phyloP scores from a whole-genome alignment of 805 yeast species.

The Kodamaea kakaduensis region DNA sequence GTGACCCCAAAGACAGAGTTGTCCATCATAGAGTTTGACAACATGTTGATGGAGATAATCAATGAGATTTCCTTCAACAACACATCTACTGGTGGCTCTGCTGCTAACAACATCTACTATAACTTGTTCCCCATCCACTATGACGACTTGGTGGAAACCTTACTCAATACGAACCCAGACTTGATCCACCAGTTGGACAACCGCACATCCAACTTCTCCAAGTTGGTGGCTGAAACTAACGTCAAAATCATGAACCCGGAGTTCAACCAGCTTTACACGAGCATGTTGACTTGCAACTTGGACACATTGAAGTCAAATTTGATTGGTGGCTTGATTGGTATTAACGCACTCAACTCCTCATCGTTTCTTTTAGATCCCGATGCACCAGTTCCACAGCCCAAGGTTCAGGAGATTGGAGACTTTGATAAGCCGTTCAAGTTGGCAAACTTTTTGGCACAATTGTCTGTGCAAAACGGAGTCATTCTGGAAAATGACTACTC shows the following conservation, averaged over 20 bases:
- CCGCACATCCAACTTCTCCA: conserved; percentile 33
- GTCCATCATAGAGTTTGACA: conserved; percentile 55
- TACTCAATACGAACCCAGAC: conserved; percentile 46
- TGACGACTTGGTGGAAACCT: conserved; percentile 41
- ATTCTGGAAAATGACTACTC: conserved; percentile 43
- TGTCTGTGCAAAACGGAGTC: conserved; percentile 60
- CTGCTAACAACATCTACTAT: conserved; percentile 8
- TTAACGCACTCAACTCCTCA: conserved; percentile 10
- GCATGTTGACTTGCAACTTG: conserved; percentile 31
- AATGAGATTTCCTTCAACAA: conserved; percentile 11
- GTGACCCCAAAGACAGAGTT: conserved; percentile 73
- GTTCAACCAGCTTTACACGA: conserved; percentile 27
- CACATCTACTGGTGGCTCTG: conserved; percentile 6
- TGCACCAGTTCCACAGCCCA: conserved; percentile 9
- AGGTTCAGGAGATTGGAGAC: conserved; percentile 16
- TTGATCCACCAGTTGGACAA: conserved; percentile 34
- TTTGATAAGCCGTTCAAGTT: conserved; percentile 38
- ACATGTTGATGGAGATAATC: conserved; percentile 21
- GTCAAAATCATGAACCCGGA: conserved; percentile 30
- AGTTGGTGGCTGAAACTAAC: conserved; percentile 45
- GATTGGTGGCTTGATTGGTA: conserved; percentile 19
- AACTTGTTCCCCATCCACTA: conserved; percentile 34
- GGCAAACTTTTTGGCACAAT: conserved; percentile 67
- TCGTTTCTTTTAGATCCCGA: conserved; percentile 14
- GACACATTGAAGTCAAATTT: conserved; percentile 35